Conservation (phyloP, 139 green algal genomes). For the Limnomonas spitsbergensis region DNA sequence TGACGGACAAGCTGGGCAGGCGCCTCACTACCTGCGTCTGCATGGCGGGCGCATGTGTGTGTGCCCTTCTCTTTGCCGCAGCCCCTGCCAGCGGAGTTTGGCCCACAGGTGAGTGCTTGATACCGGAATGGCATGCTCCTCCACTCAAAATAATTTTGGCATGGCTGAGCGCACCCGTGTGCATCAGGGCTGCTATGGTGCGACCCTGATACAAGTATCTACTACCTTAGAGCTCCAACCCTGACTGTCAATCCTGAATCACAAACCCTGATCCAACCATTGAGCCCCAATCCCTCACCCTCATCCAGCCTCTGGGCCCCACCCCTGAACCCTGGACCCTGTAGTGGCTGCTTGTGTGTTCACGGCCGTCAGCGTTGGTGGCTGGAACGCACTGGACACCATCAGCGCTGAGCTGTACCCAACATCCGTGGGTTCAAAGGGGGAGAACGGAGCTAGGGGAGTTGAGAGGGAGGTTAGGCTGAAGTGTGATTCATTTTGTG, state of each 20-base stretch:
- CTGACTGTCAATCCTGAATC: too few relatives aligned
- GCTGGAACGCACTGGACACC: constrained; percentile 50
- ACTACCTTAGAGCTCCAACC: too few relatives aligned
- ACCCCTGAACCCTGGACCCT: background rate
- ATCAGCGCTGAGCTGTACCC: constrained; percentile 49
- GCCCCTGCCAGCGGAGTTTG: constrained; percentile 31
- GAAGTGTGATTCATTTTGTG: too few relatives aligned
- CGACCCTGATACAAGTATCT: too few relatives aligned
- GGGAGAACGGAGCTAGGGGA: too few relatives aligned
- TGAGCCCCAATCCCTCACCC: too few relatives aligned
- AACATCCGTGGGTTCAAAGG: constrained; percentile 28
- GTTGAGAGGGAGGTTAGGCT: too few relatives aligned
- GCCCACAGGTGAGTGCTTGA: constrained; percentile 15
- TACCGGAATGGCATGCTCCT: too few relatives aligned
- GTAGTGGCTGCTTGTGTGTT: constrained; percentile 42
- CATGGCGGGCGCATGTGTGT: constrained; percentile 37
- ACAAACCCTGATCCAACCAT: too few relatives aligned
- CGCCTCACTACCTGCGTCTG: constrained; percentile 38
- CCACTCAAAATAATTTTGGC: too few relatives aligned
- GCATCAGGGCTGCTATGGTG: too few relatives aligned
- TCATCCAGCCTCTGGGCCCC: background rate
- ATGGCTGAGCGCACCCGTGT: too few relatives aligned
- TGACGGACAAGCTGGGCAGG: constrained; percentile 45
- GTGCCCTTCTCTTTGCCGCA: constrained; percentile 39
- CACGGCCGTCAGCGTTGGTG: constrained; percentile 41